Evolutionary conservation across 208 protist genomes (phyloP).

Genomic region (Leishmania tropica): DNA sequence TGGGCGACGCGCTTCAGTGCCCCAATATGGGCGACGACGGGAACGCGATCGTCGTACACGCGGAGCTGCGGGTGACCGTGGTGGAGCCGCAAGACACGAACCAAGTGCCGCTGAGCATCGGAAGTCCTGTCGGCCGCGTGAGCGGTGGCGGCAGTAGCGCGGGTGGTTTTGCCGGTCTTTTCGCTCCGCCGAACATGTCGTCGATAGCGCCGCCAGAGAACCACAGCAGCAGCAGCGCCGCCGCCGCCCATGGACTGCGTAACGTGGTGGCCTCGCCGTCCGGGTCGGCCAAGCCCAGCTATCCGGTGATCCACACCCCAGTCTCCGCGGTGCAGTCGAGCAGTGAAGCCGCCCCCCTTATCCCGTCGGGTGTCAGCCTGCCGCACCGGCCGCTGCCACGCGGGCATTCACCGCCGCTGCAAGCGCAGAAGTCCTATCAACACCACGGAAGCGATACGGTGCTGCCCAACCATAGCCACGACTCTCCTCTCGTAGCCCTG

Average conservation of each 20-base stretch:
- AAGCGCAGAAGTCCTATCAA: neutral
- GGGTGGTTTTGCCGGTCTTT: neutral
- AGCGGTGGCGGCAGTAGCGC: neutral
- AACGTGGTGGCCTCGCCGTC: neutral
- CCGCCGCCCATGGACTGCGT: neutral
- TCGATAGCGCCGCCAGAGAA: neutral
- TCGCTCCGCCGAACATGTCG: neutral
- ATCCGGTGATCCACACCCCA: neutral
- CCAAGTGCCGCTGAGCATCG: neutral
- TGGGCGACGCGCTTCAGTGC: slow-evolving; percentile 39
- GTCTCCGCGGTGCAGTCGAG: neutral
- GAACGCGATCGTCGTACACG: slow-evolving; percentile 26
- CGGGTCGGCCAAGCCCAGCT: neutral
- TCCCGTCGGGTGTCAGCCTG: neutral
- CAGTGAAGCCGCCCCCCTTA: neutral
- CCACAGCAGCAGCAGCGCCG: neutral
- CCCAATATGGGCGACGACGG: slow-evolving; percentile 14
- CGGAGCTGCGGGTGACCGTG: slow-evolving; percentile 51
- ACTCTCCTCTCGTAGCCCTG: slow-evolving; percentile 2
- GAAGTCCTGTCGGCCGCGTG: slow-evolving; percentile 1
- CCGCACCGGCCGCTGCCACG: neutral
- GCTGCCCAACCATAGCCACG: neutral
- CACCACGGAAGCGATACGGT: neutral
- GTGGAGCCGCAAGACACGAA: slow-evolving; percentile 43
- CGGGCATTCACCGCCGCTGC: no score